Base-by-base conservation (phyloP, 495 filamentous ascomycete genomes). In the Penicillium parvum region DNA sequence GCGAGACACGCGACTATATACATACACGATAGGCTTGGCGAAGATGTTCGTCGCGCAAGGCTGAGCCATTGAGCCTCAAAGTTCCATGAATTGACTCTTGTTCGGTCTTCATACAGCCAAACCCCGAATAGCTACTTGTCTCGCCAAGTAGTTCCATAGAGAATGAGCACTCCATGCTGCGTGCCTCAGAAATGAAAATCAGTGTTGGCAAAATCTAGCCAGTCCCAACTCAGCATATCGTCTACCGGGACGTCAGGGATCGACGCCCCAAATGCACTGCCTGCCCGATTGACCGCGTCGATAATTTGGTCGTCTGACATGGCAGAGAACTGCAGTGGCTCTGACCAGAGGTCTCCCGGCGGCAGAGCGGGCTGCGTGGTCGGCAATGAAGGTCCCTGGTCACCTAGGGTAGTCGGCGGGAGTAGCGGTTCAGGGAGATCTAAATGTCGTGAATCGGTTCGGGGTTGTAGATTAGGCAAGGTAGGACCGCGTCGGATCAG, bases 261-360 rank as follows among this genome's bases (percentile, higher is more conserved):
- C 4, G 60, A 71, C 2, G 66, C 65, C 16, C 75, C 76, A 47
- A 82, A 77, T 15, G 76, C 72, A 18, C 74, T 75, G 7, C 71
- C 76, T 5, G 75, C 74, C 32, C 73, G 67, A 54, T 79, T 79
- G 29, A 84, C 72, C 11, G 78, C 78, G 52, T 83, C 76, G 5
- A 76, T 67, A 21, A 83, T 78, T 51, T 84, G 78, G 41, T 78
- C 66, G 38, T 81, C 78, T 4, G 79, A 83, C 81, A 84, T 84
- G 23, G 78, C 71, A 7, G 79, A 83, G 55, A 84, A 83, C 35
- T 79, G 78, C 26, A 84, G 55, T 4, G 78, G 70, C 47, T 81
- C 76, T 0, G 65, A 53, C 74, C 70, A 79, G 4, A 69, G 39
- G 34, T 63, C 23, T 27, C 50, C 43, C 2, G 57, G 43, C 10